Evolutionary conservation across 2,329 filamentous ascomycete species (phyloP), one percentile per base, ranked within the genome.

Genomic region (Claviceps digitariae): DNA sequence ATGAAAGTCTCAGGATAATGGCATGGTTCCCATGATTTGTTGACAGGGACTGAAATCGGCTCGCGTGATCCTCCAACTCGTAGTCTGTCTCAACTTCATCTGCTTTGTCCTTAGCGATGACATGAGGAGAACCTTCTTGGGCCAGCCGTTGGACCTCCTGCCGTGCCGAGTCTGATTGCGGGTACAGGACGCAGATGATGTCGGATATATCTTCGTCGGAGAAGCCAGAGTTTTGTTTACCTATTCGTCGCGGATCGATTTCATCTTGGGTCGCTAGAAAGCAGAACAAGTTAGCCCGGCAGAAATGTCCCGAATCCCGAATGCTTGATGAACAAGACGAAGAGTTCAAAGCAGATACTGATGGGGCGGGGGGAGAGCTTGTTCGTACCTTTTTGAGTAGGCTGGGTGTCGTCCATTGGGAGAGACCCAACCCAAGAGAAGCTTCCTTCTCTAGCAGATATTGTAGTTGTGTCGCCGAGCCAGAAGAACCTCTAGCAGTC

Each of bases 111-210:
- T 69, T 68, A n/a, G 72, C 72, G 21, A 77, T 70, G 55, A 78
- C 72, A 59, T 78, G 72, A 27, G 70, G 72, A 38, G 71, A 74
- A 57, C 70, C 68, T 55, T 76, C 70, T 47, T 62, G 56, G 54
- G 75, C 76, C 34, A 81, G 70, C 4, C 70, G 67, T 56, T 69
- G 65, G n/a, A 91, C 82, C 60, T 90, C 86, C 57, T 75, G 73
- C 57, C 84, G 83, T 21, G 91, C 88, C 23, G 79, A 78, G 41
- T 81, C 74, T 2, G 89, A 87, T 58, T 81, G 81, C 12, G 91
- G 90, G 60, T 94, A 83, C 29, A 97, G 77, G 54, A 96, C 82
- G 69, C 90, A 94, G 58, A 95, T 81, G 60, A 96, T 88, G 69
- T 96, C 90, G 57, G 87, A 81, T 50, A 93, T 79, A 66, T 95